These are phyloP conservation scores for Pythium aquatile DNA, from an alignment of 352 stramenopile genomes.

Conservation along the genomic window DNA sequence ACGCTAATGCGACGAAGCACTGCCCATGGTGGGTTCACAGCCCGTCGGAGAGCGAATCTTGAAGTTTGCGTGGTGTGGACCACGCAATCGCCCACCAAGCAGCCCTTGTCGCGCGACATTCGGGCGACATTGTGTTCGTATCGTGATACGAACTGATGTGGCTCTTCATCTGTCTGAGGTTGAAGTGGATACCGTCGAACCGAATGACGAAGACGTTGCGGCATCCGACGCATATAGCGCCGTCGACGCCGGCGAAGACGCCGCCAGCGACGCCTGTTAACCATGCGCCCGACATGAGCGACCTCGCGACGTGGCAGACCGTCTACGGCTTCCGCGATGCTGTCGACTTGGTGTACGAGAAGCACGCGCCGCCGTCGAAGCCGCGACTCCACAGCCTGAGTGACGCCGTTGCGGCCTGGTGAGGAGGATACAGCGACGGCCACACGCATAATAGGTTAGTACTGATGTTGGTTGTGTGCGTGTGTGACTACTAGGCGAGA, in stretches of 20 bases:
- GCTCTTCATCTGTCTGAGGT: neutral
- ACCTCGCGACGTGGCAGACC: slow-evolving; percentile 43
- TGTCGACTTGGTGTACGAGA: slow-evolving; percentile 53
- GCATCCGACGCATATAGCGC: neutral
- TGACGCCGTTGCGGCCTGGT: slow-evolving; percentile 47
- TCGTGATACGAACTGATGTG: slow-evolving; percentile 10
- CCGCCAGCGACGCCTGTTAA: neutral
- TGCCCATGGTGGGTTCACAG: slow-evolving; percentile 11
- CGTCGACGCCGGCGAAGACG: neutral
- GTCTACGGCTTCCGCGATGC: slow-evolving; percentile 60
- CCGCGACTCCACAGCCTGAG: slow-evolving; percentile 40
- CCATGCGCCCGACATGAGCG: neutral
- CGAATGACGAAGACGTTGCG: neutral
- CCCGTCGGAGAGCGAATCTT: slow-evolving; percentile 25
- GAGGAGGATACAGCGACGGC: slow-evolving; percentile 2
- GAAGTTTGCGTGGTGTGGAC: slow-evolving; percentile 21
- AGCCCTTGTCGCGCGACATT: slow-evolving; percentile 19
- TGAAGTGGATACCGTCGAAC: neutral
- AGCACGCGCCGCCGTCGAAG: slow-evolving; percentile 34
- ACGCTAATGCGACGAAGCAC: slow-evolving; percentile 24
- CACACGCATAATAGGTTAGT: neutral
- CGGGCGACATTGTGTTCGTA: slow-evolving; percentile 12
- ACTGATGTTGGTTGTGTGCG: neutral
- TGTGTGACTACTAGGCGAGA: slow-evolving; percentile 18
- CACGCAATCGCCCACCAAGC: slow-evolving; percentile 1